Conservation (phyloP, 306 rosid genomes). For the Dicorynia guianensis region DNA sequence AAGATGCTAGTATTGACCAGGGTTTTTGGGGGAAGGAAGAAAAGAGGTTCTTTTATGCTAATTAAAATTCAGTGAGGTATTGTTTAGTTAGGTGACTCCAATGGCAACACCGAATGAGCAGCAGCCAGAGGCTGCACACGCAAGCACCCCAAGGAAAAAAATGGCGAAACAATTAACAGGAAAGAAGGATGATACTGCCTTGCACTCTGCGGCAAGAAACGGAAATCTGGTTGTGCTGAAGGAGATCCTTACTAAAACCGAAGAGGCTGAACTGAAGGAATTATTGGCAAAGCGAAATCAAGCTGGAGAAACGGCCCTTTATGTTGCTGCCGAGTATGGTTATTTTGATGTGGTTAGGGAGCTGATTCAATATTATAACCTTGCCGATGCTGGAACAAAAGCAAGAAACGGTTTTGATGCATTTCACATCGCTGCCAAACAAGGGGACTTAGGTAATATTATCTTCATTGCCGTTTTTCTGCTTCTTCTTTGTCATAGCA, state of each 20-base stretch:
- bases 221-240: slow-evolving; percentile 60
- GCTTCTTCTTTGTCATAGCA: slow-evolving; percentile 15
- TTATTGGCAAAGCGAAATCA: slow-evolving; percentile 76
- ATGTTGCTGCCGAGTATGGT: slow-evolving; percentile 90
- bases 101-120: slow-evolving; percentile 56
- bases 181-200: slow-evolving; percentile 78
- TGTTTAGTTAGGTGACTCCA: slow-evolving; percentile 26
- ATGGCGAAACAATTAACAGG: slow-evolving; percentile 93
- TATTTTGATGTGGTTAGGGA: slow-evolving; percentile 78
- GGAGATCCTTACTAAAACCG: slow-evolving; percentile 50
- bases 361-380: slow-evolving; percentile 80
- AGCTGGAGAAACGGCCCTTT: slow-evolving; percentile 88
- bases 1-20: slow-evolving; percentile 56
- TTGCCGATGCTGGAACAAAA: slow-evolving; percentile 75
- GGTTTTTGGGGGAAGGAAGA: slow-evolving; percentile 56
- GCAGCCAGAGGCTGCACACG: slow-evolving; percentile 46
- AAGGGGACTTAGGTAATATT: slow-evolving; percentile 79
- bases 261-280: slow-evolving; percentile 59
- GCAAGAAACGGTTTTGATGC: slow-evolving; percentile 97
- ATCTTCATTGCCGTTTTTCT: slow-evolving; percentile 22
- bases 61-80: slow-evolving; percentile 26
- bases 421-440: slow-evolving; percentile 96
- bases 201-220: slow-evolving; percentile 84
- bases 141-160: slow-evolving; percentile 64
- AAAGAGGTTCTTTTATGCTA: slow-evolving; percentile 34